Evolutionary conservation across 148 eudicot genomes (phyloP), one percentile per base, ranked within the genome.

Genomic region (Cornus florida): DNA sequence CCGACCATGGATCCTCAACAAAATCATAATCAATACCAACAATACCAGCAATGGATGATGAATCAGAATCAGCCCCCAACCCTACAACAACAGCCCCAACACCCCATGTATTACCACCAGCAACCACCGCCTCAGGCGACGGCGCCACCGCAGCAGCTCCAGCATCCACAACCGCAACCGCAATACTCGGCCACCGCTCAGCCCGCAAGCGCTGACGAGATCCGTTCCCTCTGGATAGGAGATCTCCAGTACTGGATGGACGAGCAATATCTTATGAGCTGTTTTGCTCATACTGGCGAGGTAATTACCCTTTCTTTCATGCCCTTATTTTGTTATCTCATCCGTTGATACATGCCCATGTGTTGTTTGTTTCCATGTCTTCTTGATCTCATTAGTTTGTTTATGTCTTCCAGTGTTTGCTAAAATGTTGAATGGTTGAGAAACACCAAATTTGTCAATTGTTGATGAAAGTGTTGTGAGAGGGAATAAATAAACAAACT

Each of bases 211-310:
- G 83, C 91, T 5, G 96, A 92, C 6, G 99, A 89, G 76, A 84
- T 89, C 62, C 85, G 93, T 4, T 88, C 97, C 6, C 86, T 95
- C 3, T 95, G 97, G 98, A 95, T 95, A 78, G 98, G 98, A 6
- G 96, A 93, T 90, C 89, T 95, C 28, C 94, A 88, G 88, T 87
- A 87, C 60, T 92, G 94, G 92, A 95, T 95, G 98, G 98, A 95
- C 20, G 99, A 95, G 86, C 76, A 81, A 62, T 95, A 93, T 72
- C 76, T 95, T 16, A 48, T 69, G 1, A 75, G 57, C 31, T 90
- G 92, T 70, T 95, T 95, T 41, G 85, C 82, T 24, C 82, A 81
- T 22, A 67, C 91, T n/a, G 94, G 93, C 79, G 99, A 95, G 99
- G 99, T 95, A 77, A 41, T 3, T 0, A 6, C 39, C 67, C 1